Percentiles rank a stretch among this genome's conserved stretches.
phyloP scores from a whole-genome alignment of 2,329 filamentous ascomycete genomes.

The Capronia coronata region DNA sequence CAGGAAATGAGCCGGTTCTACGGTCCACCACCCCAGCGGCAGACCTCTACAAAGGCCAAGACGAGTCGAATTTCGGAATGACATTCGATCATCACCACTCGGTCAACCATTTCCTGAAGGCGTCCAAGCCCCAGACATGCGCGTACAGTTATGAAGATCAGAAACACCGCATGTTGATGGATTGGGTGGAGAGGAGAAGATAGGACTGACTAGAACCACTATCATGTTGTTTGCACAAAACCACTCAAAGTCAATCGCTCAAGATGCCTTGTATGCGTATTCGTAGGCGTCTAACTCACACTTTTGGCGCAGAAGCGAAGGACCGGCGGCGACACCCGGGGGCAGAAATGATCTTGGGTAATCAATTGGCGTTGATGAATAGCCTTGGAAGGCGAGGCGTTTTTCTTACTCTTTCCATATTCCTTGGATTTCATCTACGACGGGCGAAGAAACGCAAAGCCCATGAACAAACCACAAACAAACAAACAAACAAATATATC shows the following conservation, averaged over 20 bases:
- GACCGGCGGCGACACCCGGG: no score
- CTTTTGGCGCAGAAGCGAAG: background rate
- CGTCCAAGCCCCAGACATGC: slow-evolving; percentile 8
- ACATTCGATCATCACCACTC: slow-evolving; percentile 13
- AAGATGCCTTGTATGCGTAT: background rate
- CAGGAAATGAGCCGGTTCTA: slow-evolving; percentile 3
- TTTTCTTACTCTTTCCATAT: no score
- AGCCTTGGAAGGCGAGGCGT: no score
- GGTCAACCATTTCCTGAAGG: slow-evolving; percentile 3
- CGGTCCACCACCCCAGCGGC: slow-evolving; percentile 17
- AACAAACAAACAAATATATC: no score
- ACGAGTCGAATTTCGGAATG: slow-evolving; percentile 20
- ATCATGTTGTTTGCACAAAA: background rate
- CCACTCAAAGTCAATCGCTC: background rate
- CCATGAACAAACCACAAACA: no score
- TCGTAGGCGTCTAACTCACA: background rate
- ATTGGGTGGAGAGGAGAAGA: slow-evolving; percentile 20
- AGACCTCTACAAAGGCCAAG: slow-evolving; percentile 21
- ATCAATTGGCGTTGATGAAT: no score
- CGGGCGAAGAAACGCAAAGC: no score
- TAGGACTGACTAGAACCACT: slow-evolving; percentile 5
- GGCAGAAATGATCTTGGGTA: no score
- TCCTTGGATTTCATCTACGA: no score
- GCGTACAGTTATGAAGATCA: slow-evolving; percentile 19
- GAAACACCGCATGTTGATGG: slow-evolving; percentile 24